Base-by-base conservation (phyloP, 345 rosid genomes). In the Alliaria petiolata region DNA sequence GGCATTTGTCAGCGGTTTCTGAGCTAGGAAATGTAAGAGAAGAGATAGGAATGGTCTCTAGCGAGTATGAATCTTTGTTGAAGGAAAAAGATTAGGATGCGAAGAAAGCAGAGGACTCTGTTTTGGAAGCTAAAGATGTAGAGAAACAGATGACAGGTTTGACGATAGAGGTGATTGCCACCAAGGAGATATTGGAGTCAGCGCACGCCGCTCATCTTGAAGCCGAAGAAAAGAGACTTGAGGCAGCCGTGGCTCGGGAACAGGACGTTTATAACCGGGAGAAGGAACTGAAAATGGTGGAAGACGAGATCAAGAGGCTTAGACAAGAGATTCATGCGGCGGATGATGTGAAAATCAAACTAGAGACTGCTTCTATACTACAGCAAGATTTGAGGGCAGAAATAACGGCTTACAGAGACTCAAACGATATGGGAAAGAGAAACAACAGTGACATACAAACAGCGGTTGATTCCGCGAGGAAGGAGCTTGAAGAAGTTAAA, bases 171-270 rank as follows among this genome's bases (percentile, higher is more conserved):
- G 50, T 95, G 43, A 84, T 95, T 59, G 83, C 89, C 8, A 71
- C 89, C 2, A 91, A 89, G 78, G 92, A 91, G 79, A 72, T 89
- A 38, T 66, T 95, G 44, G 91, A 89, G 79, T 87, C 92, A 33
- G 97, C 96, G 10, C 97, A 89, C 49, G 87, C 93, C 12, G 81
- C 92, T 11, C 91, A 89, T 81, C 74, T 95, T 50, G 96, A 91
- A 79, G 96, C 97, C 2, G 95, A 95, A 77, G 95, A 88, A 36
- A 87, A 83, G 63, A 88, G 88, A 72, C 67, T 86, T 2, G 87
- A 87, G 33, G 93, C 92, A 13, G 87, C 84, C 51, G 81, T 89
- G 89, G 90, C 83, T 52, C 80, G 79, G 58, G 99, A 95, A 63
- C 91, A 86, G 52, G 96, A 95, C 71, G 74, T 83, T 43, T 85